Base-by-base conservation (phyloP, 768 basidiomycete species). In the Xerocomus potaroensis region DNA sequence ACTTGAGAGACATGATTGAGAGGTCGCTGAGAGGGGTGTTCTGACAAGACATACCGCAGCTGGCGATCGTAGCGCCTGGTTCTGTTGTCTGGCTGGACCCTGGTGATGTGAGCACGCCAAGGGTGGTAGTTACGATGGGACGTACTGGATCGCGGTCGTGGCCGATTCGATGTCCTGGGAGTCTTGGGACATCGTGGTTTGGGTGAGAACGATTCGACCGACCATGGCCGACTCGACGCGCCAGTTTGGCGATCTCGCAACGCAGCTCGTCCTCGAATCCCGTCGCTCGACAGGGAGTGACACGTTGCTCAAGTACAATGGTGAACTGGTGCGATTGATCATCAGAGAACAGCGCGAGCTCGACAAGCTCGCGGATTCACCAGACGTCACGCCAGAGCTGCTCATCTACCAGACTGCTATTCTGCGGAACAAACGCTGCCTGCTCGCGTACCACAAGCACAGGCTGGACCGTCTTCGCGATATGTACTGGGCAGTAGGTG, bases 41-140 rank as follows among this genome's bases (percentile, higher is more conserved):
- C 27, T n/a, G n/a, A n/a, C n/a, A n/a, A 31, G 34, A 58, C 77
- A 33, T 49, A 91, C 91, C 94, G 77, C 29, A 98, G 79, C 68
- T 99, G 95, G 45, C 95, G 83, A 68, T 99, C 95, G 62, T 98
- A 99, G 37, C 91, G 79, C 37, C 92, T 79, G 2, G 91, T 84
- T 67, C 95, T 96, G 54, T 70, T 79, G 67, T 96, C 92, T 33
- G 91, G 92, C 47, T 78, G 79, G 75, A 71, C 48, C 81, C 81
- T 49, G 38, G 36, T 39, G 41, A 21, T 15, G 34, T 51, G 41
- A 50, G 58, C n/a, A 8, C 8, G 35, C 22, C 21, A 19, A 3
- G 23, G 42, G 15, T 11, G 23, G 11, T 33, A 37, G 38, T 18
- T 48, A 15, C 8, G 18, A 46, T 4, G 15, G 15, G 8, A 55